Evolutionary conservation across 441 rosid species (phyloP).

Genomic region (Pelargonium citronellum): DNA sequence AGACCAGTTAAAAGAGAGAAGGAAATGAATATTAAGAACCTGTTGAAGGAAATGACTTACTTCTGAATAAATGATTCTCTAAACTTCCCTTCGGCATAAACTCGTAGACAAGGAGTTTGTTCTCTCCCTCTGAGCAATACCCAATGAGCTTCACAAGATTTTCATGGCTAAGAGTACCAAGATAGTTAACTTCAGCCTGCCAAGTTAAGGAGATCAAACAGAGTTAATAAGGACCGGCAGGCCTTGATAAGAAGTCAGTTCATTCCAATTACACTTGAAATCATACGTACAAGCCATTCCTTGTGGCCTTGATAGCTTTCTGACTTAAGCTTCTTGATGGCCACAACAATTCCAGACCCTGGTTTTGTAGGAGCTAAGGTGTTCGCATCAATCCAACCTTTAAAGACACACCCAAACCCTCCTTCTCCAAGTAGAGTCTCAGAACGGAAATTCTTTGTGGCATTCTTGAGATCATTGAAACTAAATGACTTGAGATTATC

Average conservation of each 20-base stretch:
- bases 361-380: slow-evolving; percentile 47
- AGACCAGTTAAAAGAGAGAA: background rate
- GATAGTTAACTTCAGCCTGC: slow-evolving; percentile 47
- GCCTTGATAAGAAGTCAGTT: background rate
- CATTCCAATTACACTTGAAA: background rate
- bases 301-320: slow-evolving; percentile 54
- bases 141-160: slow-evolving; percentile 65
- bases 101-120: slow-evolving; percentile 53
- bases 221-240: slow-evolving; percentile 5
- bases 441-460: slow-evolving; percentile 45
- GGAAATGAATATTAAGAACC: background rate
- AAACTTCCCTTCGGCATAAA: slow-evolving; percentile 56
- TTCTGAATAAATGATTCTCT: slow-evolving; percentile 59
- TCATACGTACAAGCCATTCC: slow-evolving; percentile 57
- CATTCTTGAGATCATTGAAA: slow-evolving; percentile 46
- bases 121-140: slow-evolving; percentile 39
- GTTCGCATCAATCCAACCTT: slow-evolving; percentile 51
- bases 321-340: slow-evolving; percentile 48
- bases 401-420: slow-evolving; percentile 52
- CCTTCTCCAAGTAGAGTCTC: slow-evolving; percentile 57
- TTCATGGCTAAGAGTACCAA: slow-evolving; percentile 50
- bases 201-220: slow-evolving; percentile 18
- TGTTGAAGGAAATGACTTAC: slow-evolving; percentile 24
- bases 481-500: slow-evolving; percentile 44
- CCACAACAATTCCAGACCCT: slow-evolving; percentile 50